Evolutionary conservation across 495 filamentous ascomycete genomes (phyloP), one percentile per base, ranked within the genome.

Genomic region (Platismatia glauca): DNA sequence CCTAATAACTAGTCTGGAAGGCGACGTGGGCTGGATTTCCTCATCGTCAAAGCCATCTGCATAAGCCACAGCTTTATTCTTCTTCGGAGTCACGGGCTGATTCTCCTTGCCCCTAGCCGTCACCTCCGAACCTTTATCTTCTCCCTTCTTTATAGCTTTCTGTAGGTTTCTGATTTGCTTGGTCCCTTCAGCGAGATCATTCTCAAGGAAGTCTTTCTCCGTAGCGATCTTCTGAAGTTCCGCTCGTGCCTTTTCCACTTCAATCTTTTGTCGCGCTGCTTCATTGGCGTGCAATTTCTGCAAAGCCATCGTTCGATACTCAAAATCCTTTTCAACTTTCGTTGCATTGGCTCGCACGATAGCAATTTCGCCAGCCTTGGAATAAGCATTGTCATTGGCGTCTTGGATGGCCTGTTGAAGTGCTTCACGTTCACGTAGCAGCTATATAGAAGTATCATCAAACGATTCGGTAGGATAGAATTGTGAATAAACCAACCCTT

Each of bases 21-120:
- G 84, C 33, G 84, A 87, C 11, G 78, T 68, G 61, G 81, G 72
- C 31, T 79, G 70, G 48, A 89, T 82, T 65, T 90, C 87, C 48
- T 85, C 81, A 62, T 90, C 85, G 55, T 88, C 84, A 66, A 90
- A 90, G 31, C 87, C 87, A 77, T 90, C 87, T 29, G 86, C 75
- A 46, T 83, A 80, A 0, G 79, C 78, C 15, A 81, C 74, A n/a
- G 71, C 69, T 64, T 75, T 81, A 31, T 71, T 71, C 70, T 84
- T 87, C 60, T 76, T 84, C 8, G 87, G 87, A 6, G 87, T 90
- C 2, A 75, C 72, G 0, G 74, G 74, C 4, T 75, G 74, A 56
- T 66, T 76, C 31, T 57, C 58, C 34, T 58, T 62, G 3, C 57
- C 58, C 15, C 31, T 37, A 22, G 38, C 60, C 56, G 67, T 53